Evolutionary conservation across 495 filamentous ascomycete species (phyloP).

Genomic region (Xylaria curta): DNA sequence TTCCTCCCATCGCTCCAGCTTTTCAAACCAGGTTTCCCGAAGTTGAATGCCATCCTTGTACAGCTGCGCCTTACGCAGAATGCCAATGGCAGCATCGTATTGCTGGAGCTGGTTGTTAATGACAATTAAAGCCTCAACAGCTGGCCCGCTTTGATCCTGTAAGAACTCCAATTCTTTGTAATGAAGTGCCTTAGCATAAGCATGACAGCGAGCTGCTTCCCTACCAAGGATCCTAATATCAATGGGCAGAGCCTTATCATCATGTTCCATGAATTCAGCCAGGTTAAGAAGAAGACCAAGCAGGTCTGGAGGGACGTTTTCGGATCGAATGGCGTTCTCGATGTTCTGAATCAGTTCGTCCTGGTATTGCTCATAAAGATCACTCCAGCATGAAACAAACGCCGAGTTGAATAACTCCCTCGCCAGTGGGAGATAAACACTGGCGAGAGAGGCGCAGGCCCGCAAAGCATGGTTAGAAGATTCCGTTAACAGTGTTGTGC

Average conservation of each 20-base stretch:
- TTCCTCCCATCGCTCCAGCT: conserved; percentile 97
- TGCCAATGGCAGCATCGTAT: conserved; percentile 96
- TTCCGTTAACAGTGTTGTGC: conserved; percentile 92
- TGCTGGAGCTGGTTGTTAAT: conserved; percentile 99
- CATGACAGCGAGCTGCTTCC: conserved; percentile 94
- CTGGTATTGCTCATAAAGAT: conserved; percentile 92
- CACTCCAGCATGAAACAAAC: conserved; percentile 98
- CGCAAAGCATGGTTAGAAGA: conserved; percentile 93
- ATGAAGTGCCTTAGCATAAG: conserved; percentile 95
- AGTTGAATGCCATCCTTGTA: conserved; percentile 91
- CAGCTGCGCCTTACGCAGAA: conserved; percentile 89
- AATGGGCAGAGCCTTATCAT: conserved; percentile 96
- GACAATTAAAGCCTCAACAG: conserved; percentile 94
- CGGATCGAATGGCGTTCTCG: conserved; percentile 89
- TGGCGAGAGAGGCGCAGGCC: conserved; percentile 89
- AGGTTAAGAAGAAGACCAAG: conserved; percentile 93
- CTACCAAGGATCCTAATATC: conserved; percentile 92
- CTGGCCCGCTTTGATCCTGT: conserved; percentile 93
- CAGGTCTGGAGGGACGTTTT: conserved; percentile 93
- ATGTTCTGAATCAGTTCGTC: conserved; percentile 95
- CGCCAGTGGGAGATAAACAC: conserved; percentile 89
- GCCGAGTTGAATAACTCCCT: conserved; percentile 96
- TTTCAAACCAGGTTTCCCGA: conserved; percentile 98
- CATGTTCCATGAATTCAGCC: conserved; percentile 99
- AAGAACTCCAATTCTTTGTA: conserved; percentile 99